Base-by-base conservation (phyloP, 176 grass and related monocot species). In the Tillandsia leiboldiana region DNA sequence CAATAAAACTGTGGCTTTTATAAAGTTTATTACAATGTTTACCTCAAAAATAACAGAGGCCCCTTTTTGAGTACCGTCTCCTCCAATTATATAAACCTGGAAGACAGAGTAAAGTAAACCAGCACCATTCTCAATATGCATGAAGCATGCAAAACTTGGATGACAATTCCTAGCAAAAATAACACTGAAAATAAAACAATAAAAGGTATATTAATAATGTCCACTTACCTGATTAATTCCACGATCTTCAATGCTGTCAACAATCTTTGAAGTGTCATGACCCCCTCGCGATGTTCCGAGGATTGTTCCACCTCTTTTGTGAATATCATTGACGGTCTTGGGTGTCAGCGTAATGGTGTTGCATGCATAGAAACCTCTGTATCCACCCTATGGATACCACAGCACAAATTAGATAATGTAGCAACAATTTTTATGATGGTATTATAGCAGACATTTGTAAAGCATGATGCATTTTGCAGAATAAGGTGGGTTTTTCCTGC, bases 1-100 rank as follows among this genome's bases (percentile, higher is more conserved):
- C 33, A 42, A 42, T 42, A 42, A 42, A 7, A 42, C 33, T 6
- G 33, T 42, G 33, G 3, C 33, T 42, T 42, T 7, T 42, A 42
- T 42, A 42, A 4, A 7, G 4, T 42, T 42, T 42, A 56, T 58
- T 11, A 52, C 63, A 53, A 70, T 29, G 64, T 48, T 70, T 80
- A 96, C 92, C 88, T 96, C 92, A 71, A 87, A 96, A 69, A 96
- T 96, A 26, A 91, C 73, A 13, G 78, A 91, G 68, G 92, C 88
- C 1, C 92, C 92, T 81, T 87, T 88, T 63, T 96, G 92, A 61
- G 92, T 96, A 79, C 92, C 92, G 50, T 96, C 92, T 33, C 92
- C 92, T 33, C 92, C 92, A 74, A 91, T 87, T 77, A 96, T 89
- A 69, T 91, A 96, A 49, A 96, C 81, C 81, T 83, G 48, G 14